Evolutionary conservation across 495 filamentous ascomycete species (phyloP), one percentile per base, ranked within the genome.

Genomic region (Aspergillus cavernicola): DNA sequence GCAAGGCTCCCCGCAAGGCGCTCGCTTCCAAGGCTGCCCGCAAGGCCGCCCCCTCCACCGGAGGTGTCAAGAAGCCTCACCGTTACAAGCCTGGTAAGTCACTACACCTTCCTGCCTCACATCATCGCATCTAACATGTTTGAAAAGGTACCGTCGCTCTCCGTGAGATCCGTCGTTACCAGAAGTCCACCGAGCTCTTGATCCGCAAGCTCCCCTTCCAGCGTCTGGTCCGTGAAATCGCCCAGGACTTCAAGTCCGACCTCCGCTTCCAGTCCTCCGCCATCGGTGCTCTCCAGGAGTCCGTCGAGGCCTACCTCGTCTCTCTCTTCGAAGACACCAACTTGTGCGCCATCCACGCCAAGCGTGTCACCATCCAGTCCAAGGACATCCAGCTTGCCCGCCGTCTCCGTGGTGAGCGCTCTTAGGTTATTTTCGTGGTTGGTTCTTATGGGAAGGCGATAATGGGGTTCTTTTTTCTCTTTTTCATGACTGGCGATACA

Each of bases 161-260:
- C 66, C 93, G 93, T 92, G 93, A 99, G 83, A 99, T 99, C 74
- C 95, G 93, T 92, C 93, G 93, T 71, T 99, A 99, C 86, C 93
- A 99, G 85, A 99, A 99, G 85, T 96, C 91, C 64, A 99, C 93
- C 67, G 93, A 99, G 89, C 92, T 99, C 56, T 77, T 99, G 66
- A 99, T 99, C 85, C 93, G 93, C 85, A 99, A 99, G 90, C 90
- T 99, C 65, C 93, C 93, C 71, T 99, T 99, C 89, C 93, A 99
- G 85, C 95, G 93, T 81, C 83, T 99, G 69, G 93, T 99, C 58
- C 93, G 93, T 88, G 93, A 99, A 79, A 99, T 99, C 65, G 93
- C 93, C 43, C 93, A 99, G 77, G 93, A 99, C 81, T 99, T 97
- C 90, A 99, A 99, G 87, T 92, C 87, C 66, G 93, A 99, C 66